Evolutionary conservation across 2,329 filamentous ascomycete species (phyloP).

Genomic region (Huntiella savannae): DNA sequence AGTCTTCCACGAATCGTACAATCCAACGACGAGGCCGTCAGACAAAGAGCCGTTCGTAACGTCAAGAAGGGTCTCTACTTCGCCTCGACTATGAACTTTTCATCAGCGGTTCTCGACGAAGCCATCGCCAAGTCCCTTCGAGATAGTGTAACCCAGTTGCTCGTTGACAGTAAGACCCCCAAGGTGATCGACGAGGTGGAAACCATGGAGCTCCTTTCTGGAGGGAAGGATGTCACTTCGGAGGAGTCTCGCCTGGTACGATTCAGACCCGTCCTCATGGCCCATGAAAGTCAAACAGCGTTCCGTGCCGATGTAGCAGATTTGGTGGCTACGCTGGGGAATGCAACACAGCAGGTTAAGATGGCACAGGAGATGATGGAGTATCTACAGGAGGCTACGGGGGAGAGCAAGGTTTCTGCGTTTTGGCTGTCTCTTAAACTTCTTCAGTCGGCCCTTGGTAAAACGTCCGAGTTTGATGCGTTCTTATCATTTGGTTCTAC

Average conservation of each 20-base stretch:
- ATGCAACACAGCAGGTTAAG: conserved; percentile 37
- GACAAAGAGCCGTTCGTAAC: conserved; percentile 52
- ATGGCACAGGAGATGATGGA: conserved; percentile 49
- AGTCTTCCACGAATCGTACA: conserved; percentile 71
- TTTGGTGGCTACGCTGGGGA: conserved; percentile 36
- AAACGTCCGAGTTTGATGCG: conserved; percentile 39
- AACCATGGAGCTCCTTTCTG: conserved; percentile 9
- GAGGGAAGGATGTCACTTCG: not conserved
- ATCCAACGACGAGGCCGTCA: conserved; percentile 59
- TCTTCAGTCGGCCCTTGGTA: conserved; percentile 35
- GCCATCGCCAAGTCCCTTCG: conserved; percentile 49
- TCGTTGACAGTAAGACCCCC: conserved; percentile 15
- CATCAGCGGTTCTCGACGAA: conserved; percentile 47
- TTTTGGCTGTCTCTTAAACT: conserved; percentile 69
- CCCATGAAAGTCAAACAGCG: conserved; percentile 44
- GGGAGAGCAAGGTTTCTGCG: conserved; percentile 43
- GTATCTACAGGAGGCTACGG: conserved; percentile 33
- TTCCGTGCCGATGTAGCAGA: conserved; percentile 38
- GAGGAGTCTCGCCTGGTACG: not conserved
- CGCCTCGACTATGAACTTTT: conserved; percentile 41
- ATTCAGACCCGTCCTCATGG: conserved; percentile 44
- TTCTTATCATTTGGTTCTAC: conserved; percentile 36
- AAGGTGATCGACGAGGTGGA: conserved; percentile 19
- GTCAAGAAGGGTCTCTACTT: conserved; percentile 56
- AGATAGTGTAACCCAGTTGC: conserved; percentile 41